Evolutionary conservation across 2,329 filamentous ascomycete species (phyloP).

Genomic region (Alternaria longipes): DNA sequence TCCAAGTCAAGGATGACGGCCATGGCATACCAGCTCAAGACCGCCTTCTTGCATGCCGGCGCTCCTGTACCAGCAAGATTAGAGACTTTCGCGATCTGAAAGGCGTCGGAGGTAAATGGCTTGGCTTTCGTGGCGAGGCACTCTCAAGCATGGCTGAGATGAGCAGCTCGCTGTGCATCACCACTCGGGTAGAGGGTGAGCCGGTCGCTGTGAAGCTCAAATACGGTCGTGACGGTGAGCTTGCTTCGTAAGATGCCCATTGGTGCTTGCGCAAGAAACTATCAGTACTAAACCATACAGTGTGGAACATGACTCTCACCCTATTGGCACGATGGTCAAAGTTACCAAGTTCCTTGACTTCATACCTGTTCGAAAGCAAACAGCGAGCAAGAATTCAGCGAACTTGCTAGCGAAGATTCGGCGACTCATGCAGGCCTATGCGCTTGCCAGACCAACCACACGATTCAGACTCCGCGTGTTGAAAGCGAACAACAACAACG

Average conservation of each 20-base stretch:
- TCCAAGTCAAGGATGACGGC: slow-evolving; percentile 74
- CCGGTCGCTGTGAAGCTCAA: slow-evolving; percentile 64
- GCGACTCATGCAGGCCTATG: slow-evolving; percentile 69
- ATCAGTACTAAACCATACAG: slow-evolving; percentile 26
- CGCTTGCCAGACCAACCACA: slow-evolving; percentile 70
- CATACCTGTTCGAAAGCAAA: slow-evolving; percentile 71
- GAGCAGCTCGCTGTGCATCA: slow-evolving; percentile 66
- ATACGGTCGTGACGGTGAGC: slow-evolving; percentile 61
- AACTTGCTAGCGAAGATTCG: slow-evolving; percentile 68
- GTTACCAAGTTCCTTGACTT: slow-evolving; percentile 67
- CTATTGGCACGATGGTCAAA: slow-evolving; percentile 74
- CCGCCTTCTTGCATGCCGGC: slow-evolving; percentile 68
- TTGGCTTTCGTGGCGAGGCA: slow-evolving; percentile 82
- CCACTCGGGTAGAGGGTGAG: slow-evolving; percentile 70
- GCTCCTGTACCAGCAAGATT: slow-evolving; percentile 79
- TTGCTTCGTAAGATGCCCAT: slow-evolving; percentile 50
- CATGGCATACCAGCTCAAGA: slow-evolving; percentile 72
- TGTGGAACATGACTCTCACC: slow-evolving; percentile 58
- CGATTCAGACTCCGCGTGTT: slow-evolving; percentile 69
- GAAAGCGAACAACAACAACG: slow-evolving; percentile 61
- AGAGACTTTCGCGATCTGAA: slow-evolving; percentile 69
- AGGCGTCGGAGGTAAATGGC: slow-evolving; percentile 63
- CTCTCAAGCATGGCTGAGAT: slow-evolving; percentile 71
- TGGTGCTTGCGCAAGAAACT: neutral
- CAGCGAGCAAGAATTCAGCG: slow-evolving; percentile 64